Evolutionary conservation across 257 asterid genomes (phyloP), one percentile per base, ranked within the genome.

Genomic region (Nyctanthes arbortristis): DNA sequence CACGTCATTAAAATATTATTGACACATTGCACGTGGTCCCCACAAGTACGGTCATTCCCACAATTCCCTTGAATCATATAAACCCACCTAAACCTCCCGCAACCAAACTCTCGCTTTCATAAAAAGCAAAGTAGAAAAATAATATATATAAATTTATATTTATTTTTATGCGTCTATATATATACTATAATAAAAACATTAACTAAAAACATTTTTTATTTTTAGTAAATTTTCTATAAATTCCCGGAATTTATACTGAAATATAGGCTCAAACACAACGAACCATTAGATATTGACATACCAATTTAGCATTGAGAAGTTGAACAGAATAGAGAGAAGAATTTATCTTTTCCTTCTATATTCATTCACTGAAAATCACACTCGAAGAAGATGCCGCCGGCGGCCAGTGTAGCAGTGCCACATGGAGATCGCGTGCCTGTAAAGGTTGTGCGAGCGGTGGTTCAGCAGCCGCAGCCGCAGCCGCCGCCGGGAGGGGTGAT

Each of bases 381-480:
- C 7, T 52, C n/a, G 59, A 52, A n/a, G 59, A 52, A 82, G 72
- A 92, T 92, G 98, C 91, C 98, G 94, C 87, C 94, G 87, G 80
- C 84, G 68, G 96, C 91, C 74, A 87, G 88, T 75, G 73, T 71
- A 20, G 78, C 81, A 59, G 65, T 79, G 3, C n/a, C n/a, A n/a
- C 87, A 80, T 75, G 74, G 86, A 61, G 89, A 87, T 84, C 89
- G 86, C 63, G 32, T 67, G 39, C 71, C 79, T 27, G 31, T 72
- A 78, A 82, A 69, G 82, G 79, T 61, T 75, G 74, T 77, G 63
- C 73, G 83, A 45, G 72, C 81, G 22, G 74, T 65, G 58, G 73
- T 69, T 73, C 94, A 80, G 49, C 81, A 83, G 78, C 77, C 83
- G 16, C 85, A 84, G 78, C 73, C 78, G 36, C 70, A n/a, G n/a